phyloP scores from a whole-genome alignment of 2,329 filamentous ascomycete genomes.

The Thelonectria olida region DNA sequence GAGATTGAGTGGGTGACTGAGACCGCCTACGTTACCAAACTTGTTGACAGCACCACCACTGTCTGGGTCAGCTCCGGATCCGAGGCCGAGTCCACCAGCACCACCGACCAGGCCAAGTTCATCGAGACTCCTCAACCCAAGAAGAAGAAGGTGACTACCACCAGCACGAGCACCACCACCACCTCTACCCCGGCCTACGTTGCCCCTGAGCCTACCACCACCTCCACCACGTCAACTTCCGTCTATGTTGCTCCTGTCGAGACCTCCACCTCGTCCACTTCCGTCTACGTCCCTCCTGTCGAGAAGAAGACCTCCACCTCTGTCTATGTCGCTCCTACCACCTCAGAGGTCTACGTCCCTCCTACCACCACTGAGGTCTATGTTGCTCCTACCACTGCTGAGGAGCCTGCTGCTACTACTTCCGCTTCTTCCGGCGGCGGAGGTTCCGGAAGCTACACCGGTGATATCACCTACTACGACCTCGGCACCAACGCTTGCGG shows the following conservation, averaged over 20 bases:
- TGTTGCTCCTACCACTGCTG: not conserved
- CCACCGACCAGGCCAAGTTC: constrained; percentile 8
- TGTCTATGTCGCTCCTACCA: constrained; percentile 25
- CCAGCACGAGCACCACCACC: constrained; percentile 32
- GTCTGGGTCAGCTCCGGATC: constrained; percentile 51
- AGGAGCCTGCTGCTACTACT: constrained; percentile 16
- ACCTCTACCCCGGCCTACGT: constrained; percentile 22
- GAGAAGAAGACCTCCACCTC: constrained; percentile 18
- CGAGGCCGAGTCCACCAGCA: constrained; percentile 36
- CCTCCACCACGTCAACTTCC: constrained; percentile 25
- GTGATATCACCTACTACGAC: constrained; percentile 80
- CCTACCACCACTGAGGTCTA: constrained; percentile 23
- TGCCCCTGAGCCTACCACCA: constrained; percentile 36
- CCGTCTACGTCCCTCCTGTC: not conserved
- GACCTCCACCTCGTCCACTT: not conserved
- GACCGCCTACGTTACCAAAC: constrained; percentile 56
- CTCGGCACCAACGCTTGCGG: constrained; percentile 77
- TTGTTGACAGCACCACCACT: constrained; percentile 60
- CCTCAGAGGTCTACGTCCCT: constrained; percentile 24
- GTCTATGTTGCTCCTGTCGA: constrained; percentile 23
- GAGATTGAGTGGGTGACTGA: constrained; percentile 62
- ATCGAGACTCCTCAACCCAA: constrained; percentile 30
- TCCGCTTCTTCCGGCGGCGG: constrained; percentile 26
- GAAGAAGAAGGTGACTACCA: constrained; percentile 33
- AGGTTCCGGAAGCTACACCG: constrained; percentile 49